Evolutionary conservation across 2,329 filamentous ascomycete genomes (phyloP).

Genomic region (Seiridium unicorne): DNA sequence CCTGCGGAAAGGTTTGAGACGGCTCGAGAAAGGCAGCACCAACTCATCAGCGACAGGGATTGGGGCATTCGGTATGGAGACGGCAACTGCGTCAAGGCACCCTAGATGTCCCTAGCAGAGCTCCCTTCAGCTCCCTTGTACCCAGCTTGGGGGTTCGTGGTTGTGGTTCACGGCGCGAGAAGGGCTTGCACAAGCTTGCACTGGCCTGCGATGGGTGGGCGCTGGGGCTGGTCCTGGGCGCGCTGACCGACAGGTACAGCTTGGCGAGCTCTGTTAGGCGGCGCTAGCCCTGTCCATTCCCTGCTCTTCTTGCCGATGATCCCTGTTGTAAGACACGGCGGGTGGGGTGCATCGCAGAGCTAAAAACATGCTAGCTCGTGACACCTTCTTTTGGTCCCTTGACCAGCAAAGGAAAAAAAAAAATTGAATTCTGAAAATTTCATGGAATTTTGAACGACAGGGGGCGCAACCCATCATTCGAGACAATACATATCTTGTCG

Average conservation of each 20-base stretch:
- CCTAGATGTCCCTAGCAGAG: not conserved
- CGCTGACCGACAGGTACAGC: conserved; percentile 4
- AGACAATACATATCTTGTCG: not conserved
- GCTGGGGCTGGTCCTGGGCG: not conserved
- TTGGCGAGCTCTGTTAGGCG: conserved; percentile 1
- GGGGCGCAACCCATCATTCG: not conserved
- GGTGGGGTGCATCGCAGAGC: not conserved
- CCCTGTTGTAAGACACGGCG: not conserved
- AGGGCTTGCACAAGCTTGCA: no score
- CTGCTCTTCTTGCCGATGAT: conserved; percentile 3
- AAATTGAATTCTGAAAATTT: not conserved
- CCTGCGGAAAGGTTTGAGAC: conserved; percentile 5
- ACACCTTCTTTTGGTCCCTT: not conserved
- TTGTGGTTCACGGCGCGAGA: no score
- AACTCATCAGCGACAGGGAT: not conserved
- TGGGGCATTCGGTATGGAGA: not conserved
- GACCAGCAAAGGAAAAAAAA: not conserved
- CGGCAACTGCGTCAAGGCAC: not conserved
- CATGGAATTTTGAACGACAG: not conserved
- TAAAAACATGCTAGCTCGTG: not conserved
- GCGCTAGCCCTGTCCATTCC: not conserved
- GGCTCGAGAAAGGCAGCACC: not conserved
- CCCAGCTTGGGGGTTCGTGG: no score
- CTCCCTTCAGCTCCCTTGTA: no score
- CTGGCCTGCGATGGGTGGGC: not conserved